Evolutionary conservation across 306 rosid species (phyloP).

Genomic region (Canavalia gladiata): DNA sequence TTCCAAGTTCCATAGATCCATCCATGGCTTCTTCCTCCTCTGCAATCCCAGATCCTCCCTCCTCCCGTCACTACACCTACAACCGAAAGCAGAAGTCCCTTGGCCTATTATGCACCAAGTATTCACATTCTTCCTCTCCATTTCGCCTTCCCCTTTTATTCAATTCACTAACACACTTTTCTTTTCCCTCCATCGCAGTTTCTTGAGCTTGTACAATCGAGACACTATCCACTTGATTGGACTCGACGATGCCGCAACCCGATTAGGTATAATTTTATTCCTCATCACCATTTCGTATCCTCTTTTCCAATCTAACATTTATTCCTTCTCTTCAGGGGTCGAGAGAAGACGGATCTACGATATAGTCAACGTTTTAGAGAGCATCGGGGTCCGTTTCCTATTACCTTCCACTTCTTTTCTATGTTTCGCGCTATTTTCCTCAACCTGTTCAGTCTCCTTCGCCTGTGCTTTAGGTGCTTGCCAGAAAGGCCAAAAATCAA

Average conservation of each 20-base stretch:
- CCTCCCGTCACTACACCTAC: conserved; percentile 60
- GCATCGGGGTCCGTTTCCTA: conserved; percentile 69
- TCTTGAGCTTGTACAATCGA: conserved; percentile 78
- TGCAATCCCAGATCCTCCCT: conserved; percentile 44
- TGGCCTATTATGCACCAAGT: conserved; percentile 97
- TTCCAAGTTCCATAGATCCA: conserved; percentile 30
- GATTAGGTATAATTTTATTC: conserved; percentile 60
- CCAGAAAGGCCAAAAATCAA: conserved; percentile 89
- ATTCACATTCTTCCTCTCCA: not conserved
- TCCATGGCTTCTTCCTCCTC: conserved; percentile 57
- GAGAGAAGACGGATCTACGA: conserved; percentile 96
- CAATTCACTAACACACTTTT: not conserved
- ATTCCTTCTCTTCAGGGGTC: conserved; percentile 61
- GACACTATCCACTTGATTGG: conserved; percentile 72
- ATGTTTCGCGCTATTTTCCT: not conserved
- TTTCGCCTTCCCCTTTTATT: not conserved
- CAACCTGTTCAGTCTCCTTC: not conserved
- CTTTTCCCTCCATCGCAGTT: conserved; percentile 38
- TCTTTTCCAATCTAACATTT: not conserved
- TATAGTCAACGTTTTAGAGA: conserved; percentile 89
- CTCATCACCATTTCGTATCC: not conserved
- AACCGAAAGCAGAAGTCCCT: conserved; percentile 77
- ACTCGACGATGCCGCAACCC: conserved; percentile 90
- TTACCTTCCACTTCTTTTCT: not conserved
- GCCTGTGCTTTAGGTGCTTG: conserved; percentile 62